Base-by-base conservation (phyloP, 2,329 filamentous ascomycete genomes). In the Fusarium fujikuroi region DNA sequence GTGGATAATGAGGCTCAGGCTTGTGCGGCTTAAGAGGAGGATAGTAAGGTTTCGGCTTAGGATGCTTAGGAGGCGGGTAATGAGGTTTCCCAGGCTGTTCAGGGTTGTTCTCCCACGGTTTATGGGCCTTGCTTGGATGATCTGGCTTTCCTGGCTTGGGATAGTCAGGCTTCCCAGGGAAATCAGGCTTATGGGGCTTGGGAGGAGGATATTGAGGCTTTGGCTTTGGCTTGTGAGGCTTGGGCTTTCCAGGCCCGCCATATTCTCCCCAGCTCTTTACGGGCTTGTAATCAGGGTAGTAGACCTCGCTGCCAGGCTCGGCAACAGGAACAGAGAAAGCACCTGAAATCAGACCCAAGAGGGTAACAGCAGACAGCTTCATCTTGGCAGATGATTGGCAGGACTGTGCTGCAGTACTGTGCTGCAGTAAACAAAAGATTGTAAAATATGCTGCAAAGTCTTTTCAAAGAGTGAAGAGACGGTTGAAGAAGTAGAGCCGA, bases 331-430 rank as follows among this genome's bases (percentile, higher is more conserved):
- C 64, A n/a, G 66, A 60, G 15, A 62, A 14, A n/a, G 37, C 54
- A 43, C 25, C 46, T 6, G 64, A 69, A 19, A 44, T 69, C 30
- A 69, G 59, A 9, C 58, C 64, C 18, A 69, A 23, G 16, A 69
- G 39, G 18, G 44, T 34, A 34, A 69, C 18, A 39, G 52, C 44
- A 52, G 64, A 69, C 30, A 69, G 40, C 52, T 69, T 69, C 66
- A 69, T 69, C 21, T 68, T 68, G 37, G 16, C 12, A 30, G 25
- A 46, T 54, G 28, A 7, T 42, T 14, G 47, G 25, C 34, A 21
- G 8, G 8, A 7, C 23, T 49, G 25, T 57, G 42, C 34, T 28
- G 21, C 30, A 18, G 16, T 25, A 11, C 23, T 49, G 25, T 57
- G 42, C 34, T 28, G 21, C 30, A 18, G 16, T 25, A 11, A 34